phyloP scores from a whole-genome alignment of 352 stramenopile genomes.

The Phytophthora vignae region DNA sequence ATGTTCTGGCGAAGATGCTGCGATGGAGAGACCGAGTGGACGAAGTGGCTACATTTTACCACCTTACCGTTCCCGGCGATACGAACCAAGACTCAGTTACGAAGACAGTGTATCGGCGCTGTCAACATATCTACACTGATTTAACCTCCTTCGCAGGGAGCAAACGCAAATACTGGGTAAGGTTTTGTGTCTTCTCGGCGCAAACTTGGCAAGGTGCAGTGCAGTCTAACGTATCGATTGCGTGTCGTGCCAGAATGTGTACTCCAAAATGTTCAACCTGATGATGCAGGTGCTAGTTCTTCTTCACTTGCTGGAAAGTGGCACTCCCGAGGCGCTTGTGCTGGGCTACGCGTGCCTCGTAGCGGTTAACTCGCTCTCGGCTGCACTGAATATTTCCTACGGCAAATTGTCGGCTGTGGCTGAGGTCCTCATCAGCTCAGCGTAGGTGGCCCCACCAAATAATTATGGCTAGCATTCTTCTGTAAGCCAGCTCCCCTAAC shows the following conservation, averaged over 20 bases:
- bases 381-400: slow-evolving; percentile 20
- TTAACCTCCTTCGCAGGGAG: slow-evolving; percentile 39
- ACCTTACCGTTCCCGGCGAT: not conserved
- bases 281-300: slow-evolving; percentile 38
- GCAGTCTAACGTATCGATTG: not conserved
- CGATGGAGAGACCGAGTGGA: slow-evolving; percentile 31
- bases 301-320: slow-evolving; percentile 31
- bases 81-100: not conserved
- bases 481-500: not conserved
- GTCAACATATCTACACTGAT: slow-evolving; percentile 17
- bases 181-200: not conserved
- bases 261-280: slow-evolving; percentile 44
- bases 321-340: slow-evolving; percentile 29
- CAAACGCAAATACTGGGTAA: slow-evolving; percentile 57
- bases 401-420: slow-evolving; percentile 33
- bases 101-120: not conserved
- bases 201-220: not conserved
- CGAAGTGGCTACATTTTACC: slow-evolving; percentile 8
- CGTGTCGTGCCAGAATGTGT: slow-evolving; percentile 33
- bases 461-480: not conserved
- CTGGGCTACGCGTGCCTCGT: slow-evolving; percentile 37
- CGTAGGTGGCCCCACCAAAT: slow-evolving; percentile 23
- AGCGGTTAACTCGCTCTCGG: slow-evolving; percentile 35
- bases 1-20: slow-evolving; percentile 36
- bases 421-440: slow-evolving; percentile 43